Conservation (phyloP, 768 basidiomycete species). For the Russula vinacea region DNA sequence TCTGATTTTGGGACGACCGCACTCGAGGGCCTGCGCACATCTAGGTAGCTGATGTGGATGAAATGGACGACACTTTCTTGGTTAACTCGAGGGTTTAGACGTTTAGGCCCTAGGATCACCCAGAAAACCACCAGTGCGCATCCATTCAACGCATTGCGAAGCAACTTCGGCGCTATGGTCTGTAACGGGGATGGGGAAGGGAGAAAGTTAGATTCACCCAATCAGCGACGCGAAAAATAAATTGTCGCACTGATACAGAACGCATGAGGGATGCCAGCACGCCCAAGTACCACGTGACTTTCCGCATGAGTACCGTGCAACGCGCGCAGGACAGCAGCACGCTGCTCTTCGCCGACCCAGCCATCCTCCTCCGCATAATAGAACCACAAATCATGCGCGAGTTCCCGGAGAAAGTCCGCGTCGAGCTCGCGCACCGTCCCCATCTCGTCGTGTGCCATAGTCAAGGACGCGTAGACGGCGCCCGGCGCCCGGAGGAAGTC, state of each 20-base stretch:
- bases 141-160: slow-evolving; percentile 48
- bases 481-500: slow-evolving; percentile 50
- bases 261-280: slow-evolving; percentile 25
- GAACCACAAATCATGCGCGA: slow-evolving; percentile 44
- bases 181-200: background rate
- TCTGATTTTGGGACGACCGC: too few relatives aligned
- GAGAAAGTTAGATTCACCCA: background rate
- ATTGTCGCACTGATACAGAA: slow-evolving; percentile 12
- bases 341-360: slow-evolving; percentile 67
- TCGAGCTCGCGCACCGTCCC: slow-evolving; percentile 53
- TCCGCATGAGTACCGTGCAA: slow-evolving; percentile 42
- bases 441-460: slow-evolving; percentile 73
- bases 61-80: background rate
- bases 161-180: slow-evolving; percentile 50
- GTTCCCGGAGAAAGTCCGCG: slow-evolving; percentile 40
- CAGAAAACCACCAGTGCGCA: slow-evolving; percentile 31
- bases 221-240: background rate
- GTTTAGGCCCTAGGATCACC: background rate
- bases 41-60: background rate
- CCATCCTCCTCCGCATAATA: slow-evolving; percentile 63
- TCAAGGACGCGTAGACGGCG: slow-evolving; percentile 51
- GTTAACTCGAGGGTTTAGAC: too few relatives aligned
- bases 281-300: slow-evolving; percentile 45
- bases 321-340: slow-evolving; percentile 37
- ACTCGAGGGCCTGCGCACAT: too few relatives aligned